These are phyloP conservation scores for Emericellopsis terricola DNA, from an alignment of 495 filamentous ascomycete species.

Conservation along the genomic window DNA sequence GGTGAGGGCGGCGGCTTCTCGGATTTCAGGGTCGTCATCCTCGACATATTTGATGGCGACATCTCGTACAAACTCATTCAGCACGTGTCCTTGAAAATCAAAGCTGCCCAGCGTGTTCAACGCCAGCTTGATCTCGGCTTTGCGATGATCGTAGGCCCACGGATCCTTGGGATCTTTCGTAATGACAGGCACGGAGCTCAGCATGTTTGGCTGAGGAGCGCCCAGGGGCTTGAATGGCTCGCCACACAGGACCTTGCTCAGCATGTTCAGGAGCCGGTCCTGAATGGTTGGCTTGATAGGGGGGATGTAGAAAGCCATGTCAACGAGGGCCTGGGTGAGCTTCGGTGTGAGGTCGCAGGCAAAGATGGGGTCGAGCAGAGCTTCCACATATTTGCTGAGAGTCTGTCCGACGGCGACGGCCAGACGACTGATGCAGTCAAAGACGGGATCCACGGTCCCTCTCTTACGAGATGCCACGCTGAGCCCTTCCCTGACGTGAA, in stretches of 20 bases:
- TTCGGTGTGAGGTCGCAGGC: conserved; percentile 84
- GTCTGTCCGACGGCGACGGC: conserved; percentile 90
- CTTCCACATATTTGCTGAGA: conserved; percentile 95
- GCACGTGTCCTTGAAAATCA: conserved; percentile 81
- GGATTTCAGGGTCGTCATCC: conserved; percentile 81
- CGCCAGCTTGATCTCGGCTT: conserved; percentile 79
- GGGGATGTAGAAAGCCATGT: conserved; percentile 97
- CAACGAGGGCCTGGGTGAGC: conserved; percentile 83
- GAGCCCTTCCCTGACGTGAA: conserved; percentile 80
- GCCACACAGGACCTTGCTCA: conserved; percentile 84
- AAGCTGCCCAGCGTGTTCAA: conserved; percentile 90
- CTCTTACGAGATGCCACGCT: conserved; percentile 61
- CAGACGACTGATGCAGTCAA: conserved; percentile 93
- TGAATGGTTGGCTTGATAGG: conserved; percentile 86
- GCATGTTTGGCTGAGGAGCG: conserved; percentile 46
- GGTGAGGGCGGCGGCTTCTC: conserved; percentile 86
- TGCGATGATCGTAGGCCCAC: conserved; percentile 48
- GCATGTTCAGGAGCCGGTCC: conserved; percentile 80
- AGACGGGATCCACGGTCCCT: conserved; percentile 74
- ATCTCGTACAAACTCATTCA: conserved; percentile 97
- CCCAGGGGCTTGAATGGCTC: conserved; percentile 83
- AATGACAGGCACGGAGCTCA: conserved; percentile 59
- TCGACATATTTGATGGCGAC: conserved; percentile 97
- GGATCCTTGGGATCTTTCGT: conserved; percentile 74
- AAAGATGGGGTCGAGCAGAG: conserved; percentile 88